Conservation (phyloP, 495 filamentous ascomycete genomes). For the Elasticomyces elasticus region DNA sequence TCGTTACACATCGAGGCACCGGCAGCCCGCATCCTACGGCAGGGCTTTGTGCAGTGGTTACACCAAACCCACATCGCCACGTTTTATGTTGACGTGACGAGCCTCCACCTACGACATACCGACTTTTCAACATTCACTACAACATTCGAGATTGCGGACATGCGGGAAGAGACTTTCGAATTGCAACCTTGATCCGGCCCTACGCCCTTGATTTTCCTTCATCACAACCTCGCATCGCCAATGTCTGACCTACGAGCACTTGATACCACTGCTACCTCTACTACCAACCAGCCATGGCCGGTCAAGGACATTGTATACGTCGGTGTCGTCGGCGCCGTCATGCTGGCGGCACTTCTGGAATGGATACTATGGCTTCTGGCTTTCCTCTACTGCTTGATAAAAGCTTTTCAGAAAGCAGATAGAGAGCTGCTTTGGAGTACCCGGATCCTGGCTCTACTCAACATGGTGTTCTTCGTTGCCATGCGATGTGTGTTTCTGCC, state of each 20-base stretch:
- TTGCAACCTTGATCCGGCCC: not conserved
- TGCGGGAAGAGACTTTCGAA: not conserved
- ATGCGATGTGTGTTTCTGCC: conserved; percentile 78
- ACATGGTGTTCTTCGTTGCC: conserved; percentile 60
- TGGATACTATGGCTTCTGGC: conserved; percentile 92
- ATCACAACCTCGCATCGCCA: not conserved
- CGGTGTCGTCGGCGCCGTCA: conserved; percentile 67
- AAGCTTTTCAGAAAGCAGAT: conserved; percentile 85
- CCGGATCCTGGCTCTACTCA: conserved; percentile 60
- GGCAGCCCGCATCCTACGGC: not conserved
- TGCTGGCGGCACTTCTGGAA: conserved; percentile 79
- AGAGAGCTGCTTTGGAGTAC: conserved; percentile 76
- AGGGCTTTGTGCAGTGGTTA: not conserved
- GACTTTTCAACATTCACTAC: conserved; percentile 1
- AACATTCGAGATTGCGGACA: not conserved
- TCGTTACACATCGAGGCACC: not conserved
- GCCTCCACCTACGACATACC: not conserved
- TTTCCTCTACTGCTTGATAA: conserved; percentile 82
- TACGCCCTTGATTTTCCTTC: not conserved
- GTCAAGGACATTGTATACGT: conserved; percentile 64
- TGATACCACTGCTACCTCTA: not conserved
- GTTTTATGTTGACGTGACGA: not conserved
- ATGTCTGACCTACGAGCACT: not conserved
- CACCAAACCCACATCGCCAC: not conserved
- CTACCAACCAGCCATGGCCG: conserved; percentile 26